Conservation (phyloP, 1,284 basidiomycete species). For the Gymnopus androsaceus region DNA sequence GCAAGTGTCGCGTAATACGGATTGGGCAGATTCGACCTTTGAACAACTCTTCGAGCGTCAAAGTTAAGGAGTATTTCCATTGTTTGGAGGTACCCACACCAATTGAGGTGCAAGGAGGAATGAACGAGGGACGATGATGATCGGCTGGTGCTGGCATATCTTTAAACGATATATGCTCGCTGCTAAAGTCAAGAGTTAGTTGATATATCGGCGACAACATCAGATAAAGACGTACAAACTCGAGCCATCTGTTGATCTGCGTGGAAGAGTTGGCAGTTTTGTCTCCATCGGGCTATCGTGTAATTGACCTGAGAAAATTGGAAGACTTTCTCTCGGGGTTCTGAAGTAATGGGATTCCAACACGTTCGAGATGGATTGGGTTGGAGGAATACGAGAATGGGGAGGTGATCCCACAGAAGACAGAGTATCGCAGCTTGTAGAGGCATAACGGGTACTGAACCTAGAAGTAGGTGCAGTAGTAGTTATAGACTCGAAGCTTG, state of each 20-base stretch:
- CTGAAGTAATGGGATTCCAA: slow-evolving; percentile 4
- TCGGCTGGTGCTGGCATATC: neutral
- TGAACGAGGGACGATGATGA: slow-evolving; percentile 4
- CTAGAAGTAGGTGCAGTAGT: slow-evolving; percentile 11
- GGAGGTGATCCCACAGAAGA: neutral
- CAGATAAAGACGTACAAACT: slow-evolving; percentile 3
- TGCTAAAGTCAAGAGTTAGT: neutral
- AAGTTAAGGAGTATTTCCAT: slow-evolving; percentile 70
- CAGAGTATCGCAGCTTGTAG: slow-evolving; percentile 12
- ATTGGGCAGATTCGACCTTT: slow-evolving; percentile 79
- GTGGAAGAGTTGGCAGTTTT: slow-evolving; percentile 1
- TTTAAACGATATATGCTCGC: neutral
- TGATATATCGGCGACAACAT: neutral
- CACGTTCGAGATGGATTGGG: slow-evolving; percentile 11
- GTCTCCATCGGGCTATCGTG: neutral
- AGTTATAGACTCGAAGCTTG: slow-evolving; percentile 17
- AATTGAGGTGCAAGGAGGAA: slow-evolving; percentile 4
- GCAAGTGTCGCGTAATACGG: slow-evolving; percentile 72
- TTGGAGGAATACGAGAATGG: slow-evolving; percentile 1
- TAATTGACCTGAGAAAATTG: slow-evolving; percentile 1
- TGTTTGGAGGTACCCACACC: slow-evolving; percentile 36
- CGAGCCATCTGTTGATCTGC: neutral
- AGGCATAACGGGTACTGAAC: slow-evolving; percentile 5
- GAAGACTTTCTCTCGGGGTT: neutral
- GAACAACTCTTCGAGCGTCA: slow-evolving; percentile 87